Evolutionary conservation across 2,329 filamentous ascomycete species (phyloP), one percentile per base, ranked within the genome.

Genomic region (Pseudovirgaria hyperparasitica): DNA sequence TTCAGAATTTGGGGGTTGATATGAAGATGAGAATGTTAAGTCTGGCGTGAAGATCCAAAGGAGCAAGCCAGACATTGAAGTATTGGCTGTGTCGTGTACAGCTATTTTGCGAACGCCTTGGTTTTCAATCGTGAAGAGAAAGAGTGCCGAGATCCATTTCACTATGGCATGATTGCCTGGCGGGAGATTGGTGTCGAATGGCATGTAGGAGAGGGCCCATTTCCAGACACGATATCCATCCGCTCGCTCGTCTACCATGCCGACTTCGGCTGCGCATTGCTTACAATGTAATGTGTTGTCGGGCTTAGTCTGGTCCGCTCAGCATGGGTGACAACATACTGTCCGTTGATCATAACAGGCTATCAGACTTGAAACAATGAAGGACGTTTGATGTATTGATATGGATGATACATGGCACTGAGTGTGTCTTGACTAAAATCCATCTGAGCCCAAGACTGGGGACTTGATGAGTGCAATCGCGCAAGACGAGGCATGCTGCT

Each of bases 31-130:
- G 35, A 72, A 67, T 26, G 59, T 58, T 21, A 75, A 55, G 31
- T 72, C 63, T 0, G 69, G 67, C 6, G 71, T 70, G 48, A 76
- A 75, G 28, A 70, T 55, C 71, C 70, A 75, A 16, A 73, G 36
- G 48, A 67, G 42, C 3, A 48, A 31, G 2, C 46, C 44, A 5
- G 40, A 35, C 5, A 37, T 31, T 10, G 39, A 25, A 16, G 26
- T 20, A 3, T 14, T 16, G 7, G 19, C 22, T 9, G 9, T 17
- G 9, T 20, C 21, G 9, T 50, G 70, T 2, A 78, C 60, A 27
- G 71, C 32, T 48, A 75, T 72, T 38, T 67, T 65, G 11, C 68
- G 60, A 3, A 65, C 54, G 19, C 66, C 69, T 36, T 63, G 60
- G 30, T 62, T 63, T 14, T 74, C 67, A 21, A 71, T 63, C 5